Evolutionary conservation across 371 early-diverging fungal genomes (phyloP).

Genomic region (Mucor ambiguus): DNA sequence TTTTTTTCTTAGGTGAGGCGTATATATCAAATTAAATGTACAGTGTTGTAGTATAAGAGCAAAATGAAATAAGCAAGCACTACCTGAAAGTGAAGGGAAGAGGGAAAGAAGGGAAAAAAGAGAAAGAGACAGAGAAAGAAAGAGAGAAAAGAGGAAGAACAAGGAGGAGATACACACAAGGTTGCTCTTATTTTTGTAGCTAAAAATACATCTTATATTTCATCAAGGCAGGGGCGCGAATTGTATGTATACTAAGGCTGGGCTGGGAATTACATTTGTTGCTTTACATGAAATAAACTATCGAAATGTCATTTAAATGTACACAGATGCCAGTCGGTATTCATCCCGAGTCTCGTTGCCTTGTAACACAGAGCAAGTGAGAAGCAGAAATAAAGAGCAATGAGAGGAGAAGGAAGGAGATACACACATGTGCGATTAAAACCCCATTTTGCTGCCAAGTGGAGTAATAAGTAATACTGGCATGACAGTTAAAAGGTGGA

Average conservation of each 20-base stretch:
- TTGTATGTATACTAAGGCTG: not conserved
- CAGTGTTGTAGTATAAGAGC: not conserved
- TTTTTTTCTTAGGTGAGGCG: too few species aligned
- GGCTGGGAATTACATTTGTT: too few species aligned
- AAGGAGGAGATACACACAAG: not conserved
- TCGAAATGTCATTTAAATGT: not conserved
- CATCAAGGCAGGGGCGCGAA: constrained; percentile 11
- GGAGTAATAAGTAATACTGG: too few species aligned
- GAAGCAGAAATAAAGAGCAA: too few species aligned
- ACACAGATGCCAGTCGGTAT: constrained; percentile 4
- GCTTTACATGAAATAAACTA: too few species aligned
- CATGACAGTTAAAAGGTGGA: too few species aligned
- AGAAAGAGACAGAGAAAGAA: not conserved
- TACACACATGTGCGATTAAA: not conserved
- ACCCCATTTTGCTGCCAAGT: too few species aligned
- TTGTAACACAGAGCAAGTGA: not conserved
- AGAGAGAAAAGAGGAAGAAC: not conserved
- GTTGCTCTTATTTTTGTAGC: not conserved
- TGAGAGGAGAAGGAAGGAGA: not conserved
- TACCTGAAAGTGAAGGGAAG: not conserved
- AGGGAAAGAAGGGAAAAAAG: not conserved
- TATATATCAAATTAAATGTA: constrained; percentile 2
- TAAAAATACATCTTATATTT: not conserved
- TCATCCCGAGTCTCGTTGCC: constrained; percentile 5
- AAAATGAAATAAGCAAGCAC: constrained; percentile 6